Conservation (phyloP, 2,329 filamentous ascomycete species). For the Sphaerulina vaccinii region DNA sequence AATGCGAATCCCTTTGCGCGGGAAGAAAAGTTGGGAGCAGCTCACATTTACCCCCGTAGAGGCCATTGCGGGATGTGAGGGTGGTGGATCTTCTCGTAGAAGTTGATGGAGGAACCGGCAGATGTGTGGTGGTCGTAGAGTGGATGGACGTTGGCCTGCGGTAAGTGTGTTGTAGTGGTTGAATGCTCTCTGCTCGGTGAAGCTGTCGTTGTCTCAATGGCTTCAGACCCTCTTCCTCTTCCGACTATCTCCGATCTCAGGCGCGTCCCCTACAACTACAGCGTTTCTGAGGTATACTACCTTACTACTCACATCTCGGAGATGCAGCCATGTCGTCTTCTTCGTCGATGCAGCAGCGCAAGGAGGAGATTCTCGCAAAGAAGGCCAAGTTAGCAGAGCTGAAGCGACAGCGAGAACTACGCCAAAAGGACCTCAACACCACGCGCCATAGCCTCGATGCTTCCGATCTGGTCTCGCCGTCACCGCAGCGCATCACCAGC, state of each 20-base stretch:
- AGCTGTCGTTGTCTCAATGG: too few species aligned
- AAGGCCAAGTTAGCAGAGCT: conserved; percentile 95
- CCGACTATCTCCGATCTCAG: too few species aligned
- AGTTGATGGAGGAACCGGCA: background rate
- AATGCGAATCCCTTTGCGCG: background rate
- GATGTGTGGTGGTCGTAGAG: background rate
- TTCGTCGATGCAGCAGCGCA: conserved; percentile 62
- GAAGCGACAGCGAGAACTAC: conserved; percentile 83
- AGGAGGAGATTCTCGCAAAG: conserved; percentile 95
- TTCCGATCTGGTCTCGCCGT: conserved; percentile 71
- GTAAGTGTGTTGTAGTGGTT: conserved; percentile 6
- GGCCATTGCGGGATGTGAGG: conserved; percentile 37
- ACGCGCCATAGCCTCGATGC: conserved; percentile 66
- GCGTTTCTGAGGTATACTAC: too few species aligned
- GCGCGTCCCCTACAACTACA: too few species aligned
- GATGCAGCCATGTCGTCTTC: conserved; percentile 6
- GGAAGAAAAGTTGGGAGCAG: conserved; percentile 18
- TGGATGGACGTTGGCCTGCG: too few species aligned
- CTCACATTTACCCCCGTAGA: conserved; percentile 56
- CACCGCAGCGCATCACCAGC: conserved; percentile 62
- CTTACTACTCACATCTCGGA: too few species aligned
- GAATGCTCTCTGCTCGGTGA: too few species aligned
- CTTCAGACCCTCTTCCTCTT: too few species aligned
- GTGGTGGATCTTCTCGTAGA: background rate
- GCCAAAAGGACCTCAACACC: conserved; percentile 71